These are phyloP conservation scores for Cyberlindnera mrakii DNA, from an alignment of 805 yeast species.

Conservation along the genomic window DNA sequence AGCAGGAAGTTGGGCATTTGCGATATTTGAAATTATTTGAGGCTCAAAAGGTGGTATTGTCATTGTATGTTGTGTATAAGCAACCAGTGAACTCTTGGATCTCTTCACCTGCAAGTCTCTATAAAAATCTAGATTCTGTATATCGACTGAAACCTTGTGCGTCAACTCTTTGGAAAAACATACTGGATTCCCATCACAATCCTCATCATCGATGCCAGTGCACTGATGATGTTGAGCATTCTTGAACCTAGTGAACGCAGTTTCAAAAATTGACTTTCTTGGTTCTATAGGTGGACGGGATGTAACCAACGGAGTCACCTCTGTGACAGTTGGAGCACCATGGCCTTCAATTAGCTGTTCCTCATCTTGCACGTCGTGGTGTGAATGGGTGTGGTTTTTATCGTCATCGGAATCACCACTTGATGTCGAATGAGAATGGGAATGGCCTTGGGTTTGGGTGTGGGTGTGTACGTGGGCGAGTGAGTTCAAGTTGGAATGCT, in stretches of 20 bases:
- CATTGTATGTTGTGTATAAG: slow-evolving; percentile 11
- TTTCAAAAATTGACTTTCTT: slow-evolving; percentile 10
- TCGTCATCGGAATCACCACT: slow-evolving; percentile 3
- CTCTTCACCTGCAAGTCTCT: slow-evolving; percentile 9
- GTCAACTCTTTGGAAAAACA: slow-evolving; percentile 15
- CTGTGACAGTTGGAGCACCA: background rate
- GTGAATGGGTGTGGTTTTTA: slow-evolving; percentile 1
- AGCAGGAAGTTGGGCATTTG: slow-evolving; percentile 2
- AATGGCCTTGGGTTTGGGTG: slow-evolving; percentile 6
- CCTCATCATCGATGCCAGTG: slow-evolving; percentile 16
- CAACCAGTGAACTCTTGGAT: slow-evolving; percentile 16
- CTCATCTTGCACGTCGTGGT: slow-evolving; percentile 1
- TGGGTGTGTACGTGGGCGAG: slow-evolving; percentile 1
- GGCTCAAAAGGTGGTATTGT: background rate
- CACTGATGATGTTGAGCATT: slow-evolving; percentile 7
- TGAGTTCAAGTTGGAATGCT: slow-evolving; percentile 13
- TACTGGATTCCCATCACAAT: slow-evolving; percentile 15
- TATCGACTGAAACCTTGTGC: slow-evolving; percentile 20
- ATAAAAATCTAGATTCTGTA: slow-evolving; percentile 22
- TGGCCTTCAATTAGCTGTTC: slow-evolving; percentile 1
- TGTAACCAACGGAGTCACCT: background rate
- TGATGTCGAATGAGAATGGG: slow-evolving; percentile 1
- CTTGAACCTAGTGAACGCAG: slow-evolving; percentile 9
- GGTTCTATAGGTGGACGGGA: background rate
- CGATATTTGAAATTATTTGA: background rate